A percentile compares a stretch with the other conserved stretches of the same genome.
These are phyloP conservation scores for Umbelopsis vinacea DNA, from an alignment of 192 early-diverging fungal species.

Conservation along the genomic window DNA sequence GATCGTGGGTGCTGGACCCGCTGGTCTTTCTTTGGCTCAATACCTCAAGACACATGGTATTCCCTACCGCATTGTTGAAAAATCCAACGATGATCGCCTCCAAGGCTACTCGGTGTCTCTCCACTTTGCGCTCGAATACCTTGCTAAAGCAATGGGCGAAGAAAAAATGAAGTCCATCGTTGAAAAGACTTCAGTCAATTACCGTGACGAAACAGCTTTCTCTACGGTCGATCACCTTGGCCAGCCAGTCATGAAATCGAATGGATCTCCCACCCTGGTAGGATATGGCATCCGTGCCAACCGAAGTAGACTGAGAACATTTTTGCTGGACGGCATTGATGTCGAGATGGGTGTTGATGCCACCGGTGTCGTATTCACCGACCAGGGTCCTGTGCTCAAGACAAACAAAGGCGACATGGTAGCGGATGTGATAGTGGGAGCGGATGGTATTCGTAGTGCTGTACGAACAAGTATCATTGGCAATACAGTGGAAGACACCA, in stretches of 20 bases:
- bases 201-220: neutral
- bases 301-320: neutral
- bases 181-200: constrained; percentile 5
- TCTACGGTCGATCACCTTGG: neutral
- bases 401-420: neutral
- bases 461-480: neutral
- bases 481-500: neutral
- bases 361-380: neutral
- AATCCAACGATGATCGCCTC: neutral
- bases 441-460: neutral
- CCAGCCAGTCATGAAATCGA: neutral
- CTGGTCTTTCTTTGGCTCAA: neutral
- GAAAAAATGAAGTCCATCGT: neutral
- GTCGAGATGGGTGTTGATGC: neutral
- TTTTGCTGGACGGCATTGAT: neutral
- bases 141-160: constrained; percentile 1
- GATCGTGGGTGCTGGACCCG: constrained; percentile 2
- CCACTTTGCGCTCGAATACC: neutral
- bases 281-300: constrained; percentile 12
- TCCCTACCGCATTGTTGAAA: constrained; percentile 2
- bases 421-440: constrained; percentile 4
- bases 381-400: neutral
- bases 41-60: neutral
- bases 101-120: constrained; percentile 16
- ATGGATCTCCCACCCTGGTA: neutral